A percentile compares a stretch with the other conserved stretches of the same genome.
Evolutionary conservation across 495 filamentous ascomycete genomes (phyloP).

Genomic region (Chaetomium fimeti): DNA sequence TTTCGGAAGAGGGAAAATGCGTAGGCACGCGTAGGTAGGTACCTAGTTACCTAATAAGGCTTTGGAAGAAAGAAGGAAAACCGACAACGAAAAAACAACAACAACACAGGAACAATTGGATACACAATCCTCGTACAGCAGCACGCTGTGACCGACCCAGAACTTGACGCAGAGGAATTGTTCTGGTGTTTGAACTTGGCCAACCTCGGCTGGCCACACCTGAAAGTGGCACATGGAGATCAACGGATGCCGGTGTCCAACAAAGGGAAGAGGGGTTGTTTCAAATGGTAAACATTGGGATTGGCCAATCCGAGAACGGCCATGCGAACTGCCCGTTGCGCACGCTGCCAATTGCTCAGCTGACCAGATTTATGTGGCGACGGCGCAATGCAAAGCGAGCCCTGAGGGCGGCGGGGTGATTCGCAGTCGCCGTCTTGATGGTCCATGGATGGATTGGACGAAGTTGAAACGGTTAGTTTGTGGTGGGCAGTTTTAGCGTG

Average conservation of each 20-base stretch:
- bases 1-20: no score
- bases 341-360: neutral
- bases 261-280: neutral
- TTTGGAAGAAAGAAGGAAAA: neutral
- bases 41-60: no score
- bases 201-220: neutral
- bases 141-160: no score
- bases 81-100: no score
- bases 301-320: slow-evolving; percentile 1
- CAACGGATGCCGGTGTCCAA: neutral
- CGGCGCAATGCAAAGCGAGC: neutral
- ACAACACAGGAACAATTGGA: no score
- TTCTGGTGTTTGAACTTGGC: neutral
- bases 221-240: neutral
- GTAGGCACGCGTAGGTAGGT: no score
- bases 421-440: no score
- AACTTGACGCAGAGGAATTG: neutral
- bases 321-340: neutral
- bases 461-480: slow-evolving; percentile 9
- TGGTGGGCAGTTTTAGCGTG: neutral
- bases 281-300: neutral
- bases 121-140: no score
- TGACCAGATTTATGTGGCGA: neutral
- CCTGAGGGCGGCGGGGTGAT: slow-evolving; percentile 3
- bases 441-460: slow-evolving; percentile 8